These are phyloP conservation scores for Mucor lusitanicus DNA, from an alignment of 371 early-diverging fungal genomes.

Conservation along the genomic window DNA sequence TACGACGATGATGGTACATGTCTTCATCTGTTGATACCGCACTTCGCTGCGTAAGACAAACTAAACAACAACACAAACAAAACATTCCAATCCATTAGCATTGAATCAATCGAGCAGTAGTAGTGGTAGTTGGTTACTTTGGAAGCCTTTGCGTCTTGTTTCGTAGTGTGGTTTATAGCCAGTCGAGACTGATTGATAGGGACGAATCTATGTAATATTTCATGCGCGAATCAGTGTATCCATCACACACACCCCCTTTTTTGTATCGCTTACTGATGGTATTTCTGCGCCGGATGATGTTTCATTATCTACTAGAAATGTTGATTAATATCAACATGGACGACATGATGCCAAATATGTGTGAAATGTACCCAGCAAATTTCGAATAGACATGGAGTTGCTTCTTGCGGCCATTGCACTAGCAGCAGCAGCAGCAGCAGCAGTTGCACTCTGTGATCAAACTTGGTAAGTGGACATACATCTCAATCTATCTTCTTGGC, in stretches of 20 bases:
- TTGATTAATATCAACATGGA: neutral
- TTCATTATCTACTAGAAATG: neutral
- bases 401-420: constrained; percentile 8
- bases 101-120: neutral
- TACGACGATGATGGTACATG: neutral
- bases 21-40: neutral
- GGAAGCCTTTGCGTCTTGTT: constrained; percentile 9
- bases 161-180: neutral
- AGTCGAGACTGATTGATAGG: neutral
- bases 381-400: constrained; percentile 23
- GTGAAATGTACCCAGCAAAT: constrained; percentile 13
- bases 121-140: constrained; percentile 12
- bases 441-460: neutral
- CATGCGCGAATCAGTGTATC: neutral
- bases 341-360: neutral
- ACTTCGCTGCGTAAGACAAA: constrained; percentile 4
- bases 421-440: too few relatives aligned
- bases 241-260: neutral
- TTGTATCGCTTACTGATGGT: neutral
- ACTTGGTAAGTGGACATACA: neutral
- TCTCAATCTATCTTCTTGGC: neutral
- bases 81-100: neutral
- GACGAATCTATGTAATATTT: neutral
- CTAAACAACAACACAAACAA: neutral
- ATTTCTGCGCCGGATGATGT: neutral